These are phyloP conservation scores for Phytophthora sojae DNA, from an alignment of 352 stramenopile species.

Conservation along the genomic window DNA sequence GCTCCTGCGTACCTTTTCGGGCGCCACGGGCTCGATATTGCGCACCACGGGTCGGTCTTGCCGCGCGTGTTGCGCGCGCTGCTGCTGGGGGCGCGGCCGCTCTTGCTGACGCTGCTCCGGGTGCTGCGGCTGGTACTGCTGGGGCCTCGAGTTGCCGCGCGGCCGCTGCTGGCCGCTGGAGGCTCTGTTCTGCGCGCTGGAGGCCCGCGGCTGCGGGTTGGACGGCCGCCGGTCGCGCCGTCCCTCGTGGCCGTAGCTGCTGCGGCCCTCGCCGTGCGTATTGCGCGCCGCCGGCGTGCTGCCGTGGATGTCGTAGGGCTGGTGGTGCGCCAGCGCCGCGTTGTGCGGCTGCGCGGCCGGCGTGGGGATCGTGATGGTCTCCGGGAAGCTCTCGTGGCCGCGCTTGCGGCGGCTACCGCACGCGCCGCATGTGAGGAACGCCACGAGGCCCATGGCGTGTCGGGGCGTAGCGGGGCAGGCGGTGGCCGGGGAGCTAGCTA, in stretches of 20 bases:
- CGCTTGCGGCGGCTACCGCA: slow-evolving; percentile 41
- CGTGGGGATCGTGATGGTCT: slow-evolving; percentile 49
- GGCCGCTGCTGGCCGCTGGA: slow-evolving; percentile 25
- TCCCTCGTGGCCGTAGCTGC: slow-evolving; percentile 15
- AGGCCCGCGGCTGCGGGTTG: slow-evolving; percentile 6
- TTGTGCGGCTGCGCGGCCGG: slow-evolving; percentile 31
- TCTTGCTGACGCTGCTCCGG: slow-evolving; percentile 13
- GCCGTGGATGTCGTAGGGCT: slow-evolving; percentile 46
- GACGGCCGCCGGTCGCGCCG: slow-evolving; percentile 15
- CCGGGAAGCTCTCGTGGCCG: slow-evolving; percentile 37
- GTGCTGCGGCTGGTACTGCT: slow-evolving; percentile 34
- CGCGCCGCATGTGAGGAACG: slow-evolving; percentile 45
- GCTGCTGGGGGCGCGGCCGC: slow-evolving; percentile 13
- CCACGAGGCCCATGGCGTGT: slow-evolving; percentile 33
- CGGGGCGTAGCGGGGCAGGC: background rate
- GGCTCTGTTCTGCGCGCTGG: slow-evolving; percentile 5
- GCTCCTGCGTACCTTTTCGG: slow-evolving; percentile 32
- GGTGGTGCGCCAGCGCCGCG: slow-evolving; percentile 26
- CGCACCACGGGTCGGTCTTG: slow-evolving; percentile 28
- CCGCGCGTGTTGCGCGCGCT: slow-evolving; percentile 2
- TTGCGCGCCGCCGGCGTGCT: slow-evolving; percentile 1
- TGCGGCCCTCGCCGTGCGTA: slow-evolving; percentile 5
- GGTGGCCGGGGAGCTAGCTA: too few relatives aligned
- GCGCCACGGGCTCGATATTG: slow-evolving; percentile 25
- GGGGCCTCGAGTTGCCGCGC: slow-evolving; percentile 24